phyloP scores from a whole-genome alignment of 768 basidiomycete genomes.

The Mycena crocata region DNA sequence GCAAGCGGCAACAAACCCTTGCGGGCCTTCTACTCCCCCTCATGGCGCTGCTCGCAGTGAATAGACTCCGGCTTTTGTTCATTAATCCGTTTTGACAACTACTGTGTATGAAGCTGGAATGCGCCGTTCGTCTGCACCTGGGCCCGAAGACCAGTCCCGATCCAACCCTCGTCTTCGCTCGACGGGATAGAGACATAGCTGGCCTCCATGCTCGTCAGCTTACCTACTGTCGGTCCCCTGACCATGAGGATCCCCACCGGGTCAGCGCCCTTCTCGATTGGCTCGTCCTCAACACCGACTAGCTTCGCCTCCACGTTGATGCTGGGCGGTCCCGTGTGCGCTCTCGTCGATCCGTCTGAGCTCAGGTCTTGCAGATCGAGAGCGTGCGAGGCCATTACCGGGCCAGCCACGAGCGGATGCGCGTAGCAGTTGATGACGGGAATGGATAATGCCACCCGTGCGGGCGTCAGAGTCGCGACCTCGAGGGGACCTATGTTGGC shows the following conservation, averaged over 20 bases:
- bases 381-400: conserved; percentile 84
- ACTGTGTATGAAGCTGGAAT: conserved; percentile 54
- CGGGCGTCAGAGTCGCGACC: conserved; percentile 63
- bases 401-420: conserved; percentile 76
- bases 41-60: too few relatives aligned
- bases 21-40: too few relatives aligned
- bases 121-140: conserved; percentile 75
- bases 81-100: conserved; percentile 13
- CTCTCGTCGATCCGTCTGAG: conserved; percentile 44
- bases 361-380: conserved; percentile 84
- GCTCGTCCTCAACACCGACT: conserved; percentile 71
- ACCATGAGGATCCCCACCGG: conserved; percentile 58
- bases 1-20: too few relatives aligned
- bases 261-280: conserved; percentile 73
- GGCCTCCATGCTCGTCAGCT: conserved; percentile 55
- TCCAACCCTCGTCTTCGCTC: conserved; percentile 57
- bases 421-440: conserved; percentile 76
- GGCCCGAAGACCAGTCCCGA: conserved; percentile 55
- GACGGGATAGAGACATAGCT: conserved; percentile 49
- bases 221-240: conserved; percentile 49
- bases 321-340: conserved; percentile 82
- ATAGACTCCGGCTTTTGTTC: too few relatives aligned
- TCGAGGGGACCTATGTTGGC: conserved; percentile 58
- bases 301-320: conserved; percentile 88
- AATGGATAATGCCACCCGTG: conserved; percentile 81